These are phyloP conservation scores for Agmasoma carcini DNA, from an alignment of 371 early-diverging fungal genomes.

Conservation along the genomic window DNA sequence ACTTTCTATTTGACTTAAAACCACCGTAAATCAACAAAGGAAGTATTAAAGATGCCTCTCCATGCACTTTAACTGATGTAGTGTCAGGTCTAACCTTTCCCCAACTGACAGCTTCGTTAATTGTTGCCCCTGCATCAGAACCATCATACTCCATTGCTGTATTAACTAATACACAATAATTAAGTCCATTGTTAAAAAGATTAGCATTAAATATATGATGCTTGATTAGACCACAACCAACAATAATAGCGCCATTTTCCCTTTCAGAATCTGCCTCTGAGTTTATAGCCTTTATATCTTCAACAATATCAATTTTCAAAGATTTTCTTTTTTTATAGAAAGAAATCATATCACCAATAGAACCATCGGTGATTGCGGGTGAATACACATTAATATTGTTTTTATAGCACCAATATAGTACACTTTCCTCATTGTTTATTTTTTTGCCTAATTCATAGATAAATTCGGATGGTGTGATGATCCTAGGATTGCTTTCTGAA, in stretches of 20 bases:
- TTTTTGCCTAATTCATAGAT: conserved; percentile 81
- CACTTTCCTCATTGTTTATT: conserved; percentile 73
- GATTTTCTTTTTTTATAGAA: conserved; percentile 63
- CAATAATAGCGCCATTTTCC: conserved; percentile 84
- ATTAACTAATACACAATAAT: conserved; percentile 89
- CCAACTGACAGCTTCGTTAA: conserved; percentile 97
- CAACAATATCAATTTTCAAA: conserved; percentile 77
- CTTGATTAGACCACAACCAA: conserved; percentile 94
- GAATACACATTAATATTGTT: conserved; percentile 92
- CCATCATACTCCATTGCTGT: conserved; percentile 97
- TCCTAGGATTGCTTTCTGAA: conserved; percentile 44
- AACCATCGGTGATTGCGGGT: conserved; percentile 93
- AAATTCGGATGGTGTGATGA: conserved; percentile 80
- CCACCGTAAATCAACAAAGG: conserved; percentile 47
- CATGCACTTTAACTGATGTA: conserved; percentile 75
- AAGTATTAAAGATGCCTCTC: conserved; percentile 85
- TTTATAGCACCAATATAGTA: conserved; percentile 77
- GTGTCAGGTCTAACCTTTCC: conserved; percentile 80
- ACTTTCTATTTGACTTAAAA: conserved; percentile 8
- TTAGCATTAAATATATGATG: conserved; percentile 99
- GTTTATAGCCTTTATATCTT: conserved; percentile 82
- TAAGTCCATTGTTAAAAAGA: conserved; percentile 86
- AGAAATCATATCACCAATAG: conserved; percentile 92
- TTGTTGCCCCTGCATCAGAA: conserved; percentile 90
- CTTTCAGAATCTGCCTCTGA: conserved; percentile 74